phyloP scores from a whole-genome alignment of 495 filamentous ascomycete genomes.

The Penicillium samsonianum region DNA sequence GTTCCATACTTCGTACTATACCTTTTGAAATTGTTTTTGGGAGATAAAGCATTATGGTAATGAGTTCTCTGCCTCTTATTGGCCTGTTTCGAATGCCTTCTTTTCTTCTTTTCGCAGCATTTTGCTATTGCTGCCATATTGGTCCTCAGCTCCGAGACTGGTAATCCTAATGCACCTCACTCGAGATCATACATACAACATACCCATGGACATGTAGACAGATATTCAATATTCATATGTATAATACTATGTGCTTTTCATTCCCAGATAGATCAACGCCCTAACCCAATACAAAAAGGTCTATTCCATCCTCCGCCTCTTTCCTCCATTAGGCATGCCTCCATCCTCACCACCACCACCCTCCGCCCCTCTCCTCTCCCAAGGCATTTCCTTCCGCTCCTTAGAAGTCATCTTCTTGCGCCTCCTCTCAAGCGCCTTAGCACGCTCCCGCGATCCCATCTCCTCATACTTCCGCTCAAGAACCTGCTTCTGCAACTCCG shows the following conservation, averaged over 20 bases:
- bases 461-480: constrained; percentile 74
- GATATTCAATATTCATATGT: constrained; percentile 2
- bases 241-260: constrained; percentile 1
- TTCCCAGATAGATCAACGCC: background rate
- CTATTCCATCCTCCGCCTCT: constrained; percentile 39
- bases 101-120: constrained; percentile 13
- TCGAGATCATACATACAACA: background rate
- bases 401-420: constrained; percentile 79
- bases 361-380: constrained; percentile 55
- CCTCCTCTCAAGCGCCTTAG: constrained; percentile 75
- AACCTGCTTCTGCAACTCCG: constrained; percentile 82
- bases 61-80: constrained; percentile 15
- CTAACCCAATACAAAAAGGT: background rate
- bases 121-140: background rate
- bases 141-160: background rate
- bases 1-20: constrained; percentile 28
- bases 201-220: background rate
- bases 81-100: constrained; percentile 16
- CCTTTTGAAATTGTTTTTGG: constrained; percentile 26
- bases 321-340: constrained; percentile 25
- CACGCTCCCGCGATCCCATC: constrained; percentile 79
- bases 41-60: constrained; percentile 27
- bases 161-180: constrained; percentile 10
- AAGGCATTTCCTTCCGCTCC: constrained; percentile 80
- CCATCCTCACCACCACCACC: constrained; percentile 20